These are phyloP conservation scores for Tieghemostelium lacteum DNA, from an alignment of 78 protist species.

Conservation along the genomic window DNA sequence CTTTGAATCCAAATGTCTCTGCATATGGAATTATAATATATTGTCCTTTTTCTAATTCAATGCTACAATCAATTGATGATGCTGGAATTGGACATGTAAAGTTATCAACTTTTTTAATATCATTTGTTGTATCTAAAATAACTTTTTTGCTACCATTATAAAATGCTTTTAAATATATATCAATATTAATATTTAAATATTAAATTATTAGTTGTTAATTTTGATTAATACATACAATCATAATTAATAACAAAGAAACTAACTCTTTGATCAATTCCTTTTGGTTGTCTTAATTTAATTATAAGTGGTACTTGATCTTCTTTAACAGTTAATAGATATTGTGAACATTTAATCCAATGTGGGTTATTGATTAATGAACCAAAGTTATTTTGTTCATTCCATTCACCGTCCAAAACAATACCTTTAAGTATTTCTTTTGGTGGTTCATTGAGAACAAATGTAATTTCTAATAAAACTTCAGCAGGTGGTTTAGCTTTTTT, in stretches of 20 bases:
- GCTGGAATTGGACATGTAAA: conserved; percentile 67
- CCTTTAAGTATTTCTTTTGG: conserved; percentile 77
- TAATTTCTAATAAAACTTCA: conserved; percentile 56
- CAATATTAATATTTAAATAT: neutral
- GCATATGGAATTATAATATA: conserved; percentile 69
- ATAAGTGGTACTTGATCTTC: conserved; percentile 31
- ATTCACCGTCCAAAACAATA: conserved; percentile 53
- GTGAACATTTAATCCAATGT: conserved; percentile 74
- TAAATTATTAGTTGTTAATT: neutral
- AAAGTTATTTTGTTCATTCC: conserved; percentile 58
- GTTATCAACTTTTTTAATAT: conserved; percentile 57
- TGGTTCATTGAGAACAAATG: conserved; percentile 60
- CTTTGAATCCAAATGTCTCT: conserved; percentile 62
- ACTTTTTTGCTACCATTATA: conserved; percentile 63
- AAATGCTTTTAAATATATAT: conserved; percentile 7
- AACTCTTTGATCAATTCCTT: conserved; percentile 60
- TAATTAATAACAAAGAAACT: conserved; percentile 60
- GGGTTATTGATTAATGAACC: conserved; percentile 54
- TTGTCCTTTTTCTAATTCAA: conserved; percentile 54
- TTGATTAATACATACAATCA: conserved; percentile 24
- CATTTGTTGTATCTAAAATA: conserved; percentile 42
- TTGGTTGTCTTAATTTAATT: conserved; percentile 56
- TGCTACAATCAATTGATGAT: conserved; percentile 30
- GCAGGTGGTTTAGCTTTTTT: conserved; percentile 67
- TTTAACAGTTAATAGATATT: conserved; percentile 48